Evolutionary conservation across 169 alveolate genomes (phyloP), one percentile per base, ranked within the genome.

Genomic region (Cryptosporidium canis): DNA sequence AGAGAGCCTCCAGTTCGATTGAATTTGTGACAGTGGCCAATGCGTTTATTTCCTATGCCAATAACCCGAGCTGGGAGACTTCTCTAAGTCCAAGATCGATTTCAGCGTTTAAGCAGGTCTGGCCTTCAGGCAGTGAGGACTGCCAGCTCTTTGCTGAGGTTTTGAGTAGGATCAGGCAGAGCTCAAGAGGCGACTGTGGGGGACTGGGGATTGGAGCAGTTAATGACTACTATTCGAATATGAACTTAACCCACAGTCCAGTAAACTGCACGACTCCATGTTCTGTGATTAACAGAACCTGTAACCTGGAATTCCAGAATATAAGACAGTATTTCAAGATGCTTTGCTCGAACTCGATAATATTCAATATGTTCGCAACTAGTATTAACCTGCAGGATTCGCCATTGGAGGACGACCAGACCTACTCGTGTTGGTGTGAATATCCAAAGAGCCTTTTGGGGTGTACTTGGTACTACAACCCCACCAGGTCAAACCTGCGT

Each of bases 221-320:
- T 14, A 70, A 35, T n/a, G 66, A 70, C 41, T 48, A 33, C 24
- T 70, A 70, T 21, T 70, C 84, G 39, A 70, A 31, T 48, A 70
- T 11, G 29, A 47, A 55, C 39, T 33, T 37, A 29, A 55, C 84
- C 8, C 84, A 70, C 21, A 70, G 61, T 27, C 84, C 84, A 33
- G 64, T 70, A 55, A 70, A 70, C 44, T 70, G 84, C 24, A 55
- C 84, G 9, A 70, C 84, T n/a, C 84, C 84, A 31, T 70, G 84
- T 31, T 70, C 84, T 14, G 84, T 51, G 24, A 70, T 70, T 27
- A 70, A 70, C 21, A 70, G 84, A 21, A 70, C 84, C 6, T 70
- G 66, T 18, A 70, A 70, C 39, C 31, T 70, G 47, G 84, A 70
- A n/a, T 70, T 70, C 39, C 84, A 70, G 14, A 70, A 70, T 55